Percentiles rank a stretch among this genome's conserved stretches.
phyloP scores from a whole-genome alignment of 306 rosid species.

The Quercus mongolica region DNA sequence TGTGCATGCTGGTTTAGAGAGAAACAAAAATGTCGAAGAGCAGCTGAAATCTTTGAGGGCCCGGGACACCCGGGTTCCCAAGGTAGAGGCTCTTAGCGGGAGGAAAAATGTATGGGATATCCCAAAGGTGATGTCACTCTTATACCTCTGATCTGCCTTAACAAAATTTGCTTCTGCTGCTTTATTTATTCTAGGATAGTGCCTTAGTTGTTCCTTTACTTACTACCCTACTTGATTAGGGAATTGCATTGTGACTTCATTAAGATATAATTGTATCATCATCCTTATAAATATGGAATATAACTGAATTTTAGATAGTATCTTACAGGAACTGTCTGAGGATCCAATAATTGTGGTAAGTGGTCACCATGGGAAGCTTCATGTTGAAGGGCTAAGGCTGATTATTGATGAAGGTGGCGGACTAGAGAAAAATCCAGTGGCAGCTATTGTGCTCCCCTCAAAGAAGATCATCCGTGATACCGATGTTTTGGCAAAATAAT shows the following conservation, averaged over 20 bases:
- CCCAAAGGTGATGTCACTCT: conserved; percentile 59
- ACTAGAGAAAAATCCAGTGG: conserved; percentile 47
- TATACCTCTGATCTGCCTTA: not conserved
- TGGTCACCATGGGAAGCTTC: conserved; percentile 88
- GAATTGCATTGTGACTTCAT: not conserved
- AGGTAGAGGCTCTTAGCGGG: conserved; percentile 65
- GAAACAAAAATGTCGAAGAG: conserved; percentile 54
- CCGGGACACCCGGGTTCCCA: conserved; percentile 65
- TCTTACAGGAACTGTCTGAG: conserved; percentile 50
- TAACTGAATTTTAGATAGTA: conserved; percentile 8
- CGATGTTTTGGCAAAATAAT: conserved; percentile 43
- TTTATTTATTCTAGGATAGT: not conserved
- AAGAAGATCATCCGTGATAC: conserved; percentile 68
- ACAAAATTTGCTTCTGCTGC: not conserved
- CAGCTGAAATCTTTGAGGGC: conserved; percentile 63
- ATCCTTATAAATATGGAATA: not conserved
- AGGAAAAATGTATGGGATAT: conserved; percentile 75
- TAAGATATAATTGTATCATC: not conserved
- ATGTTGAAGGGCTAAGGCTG: conserved; percentile 65
- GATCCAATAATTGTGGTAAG: conserved; percentile 66
- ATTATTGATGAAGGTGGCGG: conserved; percentile 90
- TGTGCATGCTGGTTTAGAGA: conserved; percentile 91
- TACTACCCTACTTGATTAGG: not conserved
- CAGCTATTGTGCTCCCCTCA: conserved; percentile 79
- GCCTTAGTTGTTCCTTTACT: not conserved